A percentile compares a stretch with the other conserved stretches of the same genome.
These are phyloP conservation scores for Rhododendron molle DNA, from an alignment of 148 eudicot genomes.

Conservation along the genomic window DNA sequence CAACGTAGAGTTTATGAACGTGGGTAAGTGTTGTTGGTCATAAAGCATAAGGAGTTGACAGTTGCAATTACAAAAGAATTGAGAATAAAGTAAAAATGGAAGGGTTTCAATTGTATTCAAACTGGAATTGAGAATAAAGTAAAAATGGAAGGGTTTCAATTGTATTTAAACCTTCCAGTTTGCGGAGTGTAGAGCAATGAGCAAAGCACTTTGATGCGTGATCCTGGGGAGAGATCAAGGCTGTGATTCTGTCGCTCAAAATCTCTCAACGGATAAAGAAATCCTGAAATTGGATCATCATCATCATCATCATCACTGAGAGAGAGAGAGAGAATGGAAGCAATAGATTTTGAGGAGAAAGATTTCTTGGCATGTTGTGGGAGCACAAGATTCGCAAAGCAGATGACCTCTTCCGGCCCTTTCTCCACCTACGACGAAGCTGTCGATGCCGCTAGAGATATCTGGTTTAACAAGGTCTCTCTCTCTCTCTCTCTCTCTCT, in stretches of 20 bases:
- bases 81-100: neutral
- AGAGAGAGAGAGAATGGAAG: conserved; percentile 5
- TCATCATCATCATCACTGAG: neutral
- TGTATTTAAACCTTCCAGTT: too few relatives aligned
- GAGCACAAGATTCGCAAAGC: conserved; percentile 59
- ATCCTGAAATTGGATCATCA: neutral
- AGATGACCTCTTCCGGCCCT: conserved; percentile 58
- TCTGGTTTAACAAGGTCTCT: conserved; percentile 80
- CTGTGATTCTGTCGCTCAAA: neutral
- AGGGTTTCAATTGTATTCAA: neutral
- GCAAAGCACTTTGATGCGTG: neutral
- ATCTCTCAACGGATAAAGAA: neutral
- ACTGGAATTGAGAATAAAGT: neutral
- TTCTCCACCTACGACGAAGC: conserved; percentile 44
- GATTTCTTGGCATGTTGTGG: conserved; percentile 77
- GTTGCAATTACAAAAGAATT: too few relatives aligned
- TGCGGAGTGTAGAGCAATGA: too few relatives aligned
- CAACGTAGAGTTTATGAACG: too few relatives aligned
- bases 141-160: neutral
- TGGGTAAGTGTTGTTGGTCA: too few relatives aligned
- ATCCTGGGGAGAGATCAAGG: neutral
- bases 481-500: conserved; percentile 2
- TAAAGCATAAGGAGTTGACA: too few relatives aligned
- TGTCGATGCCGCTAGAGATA: conserved; percentile 52
- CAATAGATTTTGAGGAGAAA: conserved; percentile 29